A percentile compares a stretch with the other conserved stretches of the same genome.
Conservation (phyloP, 495 filamentous ascomycete species). For the Xylaria venustula region DNA sequence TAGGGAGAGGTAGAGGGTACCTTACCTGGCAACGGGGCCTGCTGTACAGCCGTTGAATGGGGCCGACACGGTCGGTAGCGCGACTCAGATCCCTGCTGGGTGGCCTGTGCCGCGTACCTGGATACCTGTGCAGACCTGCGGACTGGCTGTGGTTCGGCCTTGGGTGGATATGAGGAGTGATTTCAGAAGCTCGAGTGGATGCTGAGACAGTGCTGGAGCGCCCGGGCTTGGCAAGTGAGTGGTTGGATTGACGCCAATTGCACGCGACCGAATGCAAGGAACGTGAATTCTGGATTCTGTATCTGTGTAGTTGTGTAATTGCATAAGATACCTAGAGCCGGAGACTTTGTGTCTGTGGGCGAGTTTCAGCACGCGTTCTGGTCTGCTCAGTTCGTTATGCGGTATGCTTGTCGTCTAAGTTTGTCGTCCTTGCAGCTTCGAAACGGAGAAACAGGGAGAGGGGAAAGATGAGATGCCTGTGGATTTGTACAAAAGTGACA, state of each 20-base stretch:
- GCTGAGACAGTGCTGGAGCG: not conserved
- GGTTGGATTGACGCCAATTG: not conserved
- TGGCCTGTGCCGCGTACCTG: conserved; percentile 6
- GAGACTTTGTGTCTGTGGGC: not conserved
- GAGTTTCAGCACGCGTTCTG: conserved; percentile 2
- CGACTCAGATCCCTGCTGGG: conserved; percentile 6
- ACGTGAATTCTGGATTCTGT: not conserved
- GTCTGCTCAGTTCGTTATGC: too few species aligned
- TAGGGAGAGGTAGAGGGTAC: conserved; percentile 8
- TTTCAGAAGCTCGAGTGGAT: not conserved
- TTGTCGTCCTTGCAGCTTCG: not conserved
- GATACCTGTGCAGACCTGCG: too few species aligned
- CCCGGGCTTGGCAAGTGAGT: conserved; percentile 1
- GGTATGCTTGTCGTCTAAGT: not conserved
- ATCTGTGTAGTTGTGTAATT: not conserved
- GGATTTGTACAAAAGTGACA: not conserved
- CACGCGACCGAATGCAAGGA: not conserved
- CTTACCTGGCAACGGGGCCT: conserved; percentile 7
- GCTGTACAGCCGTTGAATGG: too few species aligned
- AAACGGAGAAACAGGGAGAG: not conserved
- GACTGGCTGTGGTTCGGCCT: not conserved
- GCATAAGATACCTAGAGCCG: not conserved
- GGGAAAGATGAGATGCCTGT: not conserved
- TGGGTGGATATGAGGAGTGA: not conserved
- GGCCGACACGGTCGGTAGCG: conserved; percentile 15